These are phyloP conservation scores for Casuarina equisetifolia DNA, from an alignment of 306 rosid genomes.

Conservation along the genomic window DNA sequence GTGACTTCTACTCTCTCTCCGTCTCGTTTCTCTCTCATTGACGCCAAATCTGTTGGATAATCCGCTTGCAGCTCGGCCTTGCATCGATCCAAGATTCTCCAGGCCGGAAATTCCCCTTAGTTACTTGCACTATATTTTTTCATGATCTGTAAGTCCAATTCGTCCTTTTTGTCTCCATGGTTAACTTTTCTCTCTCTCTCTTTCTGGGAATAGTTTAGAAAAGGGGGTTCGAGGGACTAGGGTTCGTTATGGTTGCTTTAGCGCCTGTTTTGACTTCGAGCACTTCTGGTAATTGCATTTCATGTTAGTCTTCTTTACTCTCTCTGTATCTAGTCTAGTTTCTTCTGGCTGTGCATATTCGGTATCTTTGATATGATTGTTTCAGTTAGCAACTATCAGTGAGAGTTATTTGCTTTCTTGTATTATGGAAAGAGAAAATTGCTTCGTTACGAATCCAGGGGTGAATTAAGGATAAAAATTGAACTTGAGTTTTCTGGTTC, in stretches of 20 bases:
- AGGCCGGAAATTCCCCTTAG: neutral
- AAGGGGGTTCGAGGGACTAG: constrained; percentile 23
- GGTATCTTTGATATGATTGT: neutral
- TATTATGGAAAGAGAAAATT: neutral
- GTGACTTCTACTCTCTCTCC: constrained; percentile 6
- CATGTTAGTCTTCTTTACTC: constrained; percentile 14
- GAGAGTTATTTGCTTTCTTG: constrained; percentile 9
- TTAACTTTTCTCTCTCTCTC: constrained; percentile 24
- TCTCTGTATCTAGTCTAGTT: constrained; percentile 8
- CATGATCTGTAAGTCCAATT: constrained; percentile 63
- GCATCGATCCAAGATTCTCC: constrained; percentile 61
- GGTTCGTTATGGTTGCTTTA: constrained; percentile 35
- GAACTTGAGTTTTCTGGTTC: neutral
- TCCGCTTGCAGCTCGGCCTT: constrained; percentile 27
- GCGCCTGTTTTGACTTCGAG: constrained; percentile 19
- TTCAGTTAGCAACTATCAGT: constrained; percentile 1
- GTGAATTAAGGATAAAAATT: neutral
- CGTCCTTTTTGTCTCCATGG: constrained; percentile 31
- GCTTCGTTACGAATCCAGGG: neutral
- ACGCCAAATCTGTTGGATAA: constrained; percentile 32
- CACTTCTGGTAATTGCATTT: constrained; percentile 15
- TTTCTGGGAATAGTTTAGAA: neutral
- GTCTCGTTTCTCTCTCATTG: constrained; percentile 16
- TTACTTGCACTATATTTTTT: constrained; percentile 15
- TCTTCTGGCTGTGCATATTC: constrained; percentile 17